Conservation (phyloP, 306 rosid genomes). For the Inga laurina region DNA sequence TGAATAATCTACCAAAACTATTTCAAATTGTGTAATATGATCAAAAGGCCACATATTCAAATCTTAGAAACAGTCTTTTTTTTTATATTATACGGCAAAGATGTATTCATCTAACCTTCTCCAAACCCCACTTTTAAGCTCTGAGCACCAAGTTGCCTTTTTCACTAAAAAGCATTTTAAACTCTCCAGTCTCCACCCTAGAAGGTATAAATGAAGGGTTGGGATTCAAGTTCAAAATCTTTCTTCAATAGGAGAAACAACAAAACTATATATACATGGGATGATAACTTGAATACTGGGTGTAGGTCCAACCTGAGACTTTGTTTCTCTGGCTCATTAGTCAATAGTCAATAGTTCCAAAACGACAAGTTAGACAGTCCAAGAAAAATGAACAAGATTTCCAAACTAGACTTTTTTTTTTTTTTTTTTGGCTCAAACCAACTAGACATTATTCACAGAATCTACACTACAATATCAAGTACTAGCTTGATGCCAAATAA, state of each 20-base stretch:
- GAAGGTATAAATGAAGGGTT: background rate
- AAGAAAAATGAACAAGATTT: background rate
- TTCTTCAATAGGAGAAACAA: no score
- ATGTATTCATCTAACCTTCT: no score
- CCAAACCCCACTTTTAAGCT: no score
- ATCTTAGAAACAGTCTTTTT: no score
- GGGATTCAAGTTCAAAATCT: background rate
- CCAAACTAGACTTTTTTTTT: background rate
- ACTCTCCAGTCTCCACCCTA: background rate
- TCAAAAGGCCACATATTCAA: no score
- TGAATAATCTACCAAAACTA: no score
- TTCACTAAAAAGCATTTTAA: background rate
- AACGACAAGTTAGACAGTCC: background rate
- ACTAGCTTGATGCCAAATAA: background rate
- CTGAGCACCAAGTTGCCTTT: background rate
- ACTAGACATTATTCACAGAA: background rate
- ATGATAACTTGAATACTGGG: no score
- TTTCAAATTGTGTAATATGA: no score
- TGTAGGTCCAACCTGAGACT: no score
- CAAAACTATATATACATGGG: no score
- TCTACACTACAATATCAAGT: background rate
- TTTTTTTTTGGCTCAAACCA: no score
- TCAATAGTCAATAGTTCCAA: background rate
- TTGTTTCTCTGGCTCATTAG: background rate
- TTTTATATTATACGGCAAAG: accelerated